Percentiles rank a stretch among this genome's conserved stretches.
Evolutionary conservation across 495 filamentous ascomycete genomes (phyloP).

Genomic region (Aspergillus wentii): DNA sequence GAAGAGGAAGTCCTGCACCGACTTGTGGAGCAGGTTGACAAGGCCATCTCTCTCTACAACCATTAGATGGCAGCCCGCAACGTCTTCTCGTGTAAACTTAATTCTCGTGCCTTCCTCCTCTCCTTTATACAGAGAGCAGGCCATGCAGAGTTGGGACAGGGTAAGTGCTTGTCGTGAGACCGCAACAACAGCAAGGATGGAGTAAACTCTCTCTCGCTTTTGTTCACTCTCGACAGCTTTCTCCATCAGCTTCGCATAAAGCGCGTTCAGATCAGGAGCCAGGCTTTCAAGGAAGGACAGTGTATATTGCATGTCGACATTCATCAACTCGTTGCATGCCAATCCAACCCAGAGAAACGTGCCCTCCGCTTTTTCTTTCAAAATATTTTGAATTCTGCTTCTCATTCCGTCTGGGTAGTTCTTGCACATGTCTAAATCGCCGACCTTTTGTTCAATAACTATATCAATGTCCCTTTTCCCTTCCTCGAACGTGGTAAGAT

Average conservation of each 20-base stretch:
- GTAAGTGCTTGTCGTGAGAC: conserved; percentile 9
- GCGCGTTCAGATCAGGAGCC: conserved; percentile 9
- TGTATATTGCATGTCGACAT: conserved; percentile 6
- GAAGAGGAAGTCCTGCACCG: conserved; percentile 18
- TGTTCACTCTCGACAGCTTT: conserved; percentile 6
- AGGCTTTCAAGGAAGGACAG: conserved; percentile 8
- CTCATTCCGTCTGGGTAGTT: conserved; percentile 14
- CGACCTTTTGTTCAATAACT: conserved; percentile 15
- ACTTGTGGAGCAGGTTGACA: conserved; percentile 18
- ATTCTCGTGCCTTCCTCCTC: conserved; percentile 12
- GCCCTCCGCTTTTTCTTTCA: conserved; percentile 21
- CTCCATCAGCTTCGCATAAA: conserved; percentile 16
- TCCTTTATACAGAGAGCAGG: conserved; percentile 10
- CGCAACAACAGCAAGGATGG: conserved; percentile 11
- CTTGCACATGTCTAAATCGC: conserved; percentile 10
- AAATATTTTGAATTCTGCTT: conserved; percentile 7
- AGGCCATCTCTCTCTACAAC: conserved; percentile 8
- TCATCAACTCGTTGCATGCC: conserved; percentile 11
- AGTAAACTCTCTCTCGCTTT: background rate
- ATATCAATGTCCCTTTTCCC: conserved; percentile 11
- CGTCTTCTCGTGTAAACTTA: conserved; percentile 8
- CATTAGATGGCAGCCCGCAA: conserved; percentile 15
- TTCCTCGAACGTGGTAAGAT: conserved; percentile 10
- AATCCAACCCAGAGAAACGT: conserved; percentile 27
- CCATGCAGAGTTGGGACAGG: conserved; percentile 6